Percentiles rank a stretch among this genome's conserved stretches.
These are phyloP conservation scores for Atractiella rhizophila DNA, from an alignment of 768 basidiomycete genomes.

Conservation along the genomic window DNA sequence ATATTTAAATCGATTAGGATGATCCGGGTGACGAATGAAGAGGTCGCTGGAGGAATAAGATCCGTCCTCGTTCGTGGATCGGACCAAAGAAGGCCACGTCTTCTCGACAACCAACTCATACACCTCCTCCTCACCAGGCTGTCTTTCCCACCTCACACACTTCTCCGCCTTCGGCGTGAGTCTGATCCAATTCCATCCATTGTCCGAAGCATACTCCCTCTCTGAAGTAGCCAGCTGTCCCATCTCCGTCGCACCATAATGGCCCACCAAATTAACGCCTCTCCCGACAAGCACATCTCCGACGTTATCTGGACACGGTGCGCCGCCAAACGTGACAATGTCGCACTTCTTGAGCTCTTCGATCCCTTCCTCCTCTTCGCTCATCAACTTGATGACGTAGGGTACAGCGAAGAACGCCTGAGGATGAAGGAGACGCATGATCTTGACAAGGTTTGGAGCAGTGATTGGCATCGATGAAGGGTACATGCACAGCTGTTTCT, in stretches of 20 bases:
- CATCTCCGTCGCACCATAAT: constrained; percentile 28
- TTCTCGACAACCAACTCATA: constrained; percentile 31
- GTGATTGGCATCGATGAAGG: constrained; percentile 29
- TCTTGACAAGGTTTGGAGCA: constrained; percentile 24
- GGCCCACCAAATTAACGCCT: constrained; percentile 30
- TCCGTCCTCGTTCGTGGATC: constrained; percentile 30
- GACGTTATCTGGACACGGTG: constrained; percentile 32
- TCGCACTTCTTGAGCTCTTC: constrained; percentile 26
- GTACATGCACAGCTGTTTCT: constrained; percentile 26
- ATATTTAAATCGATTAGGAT: constrained; percentile 26
- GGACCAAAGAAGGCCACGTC: constrained; percentile 30
- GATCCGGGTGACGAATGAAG: constrained; percentile 28
- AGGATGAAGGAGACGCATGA: constrained; percentile 19
- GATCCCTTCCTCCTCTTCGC: constrained; percentile 29
- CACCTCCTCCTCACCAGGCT: constrained; percentile 24
- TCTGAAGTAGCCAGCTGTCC: constrained; percentile 1
- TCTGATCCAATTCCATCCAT: constrained; percentile 34
- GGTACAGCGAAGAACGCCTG: constrained; percentile 20
- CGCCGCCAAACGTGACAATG: constrained; percentile 31
- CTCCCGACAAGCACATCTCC: constrained; percentile 29
- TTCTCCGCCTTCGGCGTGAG: constrained; percentile 15
- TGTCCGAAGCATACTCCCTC: constrained; percentile 29
- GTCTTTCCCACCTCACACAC: constrained; percentile 28
- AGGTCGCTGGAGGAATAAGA: constrained; percentile 36
- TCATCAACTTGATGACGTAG: constrained; percentile 27